phyloP scores from a whole-genome alignment of 2,329 filamentous ascomycete genomes.

The Alternaria sp. region DNA sequence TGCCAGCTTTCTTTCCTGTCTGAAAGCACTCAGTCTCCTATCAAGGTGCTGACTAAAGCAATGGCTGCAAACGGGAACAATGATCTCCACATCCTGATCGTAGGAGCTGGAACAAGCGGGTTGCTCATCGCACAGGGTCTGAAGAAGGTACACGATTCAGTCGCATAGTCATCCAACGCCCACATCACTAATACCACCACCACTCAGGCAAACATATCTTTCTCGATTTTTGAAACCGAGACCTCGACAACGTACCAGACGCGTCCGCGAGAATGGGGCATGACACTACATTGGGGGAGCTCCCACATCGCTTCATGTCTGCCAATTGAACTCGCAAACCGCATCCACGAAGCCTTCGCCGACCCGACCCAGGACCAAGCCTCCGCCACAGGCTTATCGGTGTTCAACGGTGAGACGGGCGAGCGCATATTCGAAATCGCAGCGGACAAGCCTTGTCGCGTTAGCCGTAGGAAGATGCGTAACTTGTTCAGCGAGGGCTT shows the following conservation, averaged over 20 bases:
- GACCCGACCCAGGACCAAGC: slow-evolving; percentile 24
- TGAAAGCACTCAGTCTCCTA: neutral
- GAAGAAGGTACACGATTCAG: neutral
- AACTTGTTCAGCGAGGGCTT: slow-evolving; percentile 34
- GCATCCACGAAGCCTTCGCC: slow-evolving; percentile 37
- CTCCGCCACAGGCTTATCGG: slow-evolving; percentile 33
- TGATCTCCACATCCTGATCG: neutral
- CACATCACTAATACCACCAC: neutral
- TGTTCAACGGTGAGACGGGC: slow-evolving; percentile 37
- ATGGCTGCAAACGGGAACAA: neutral
- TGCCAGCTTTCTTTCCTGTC: rapidly evolving
- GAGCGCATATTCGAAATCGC: slow-evolving; percentile 35
- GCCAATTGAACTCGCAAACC: slow-evolving; percentile 24
- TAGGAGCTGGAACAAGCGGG: neutral
- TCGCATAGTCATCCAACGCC: rapidly evolving
- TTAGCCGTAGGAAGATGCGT: slow-evolving; percentile 33
- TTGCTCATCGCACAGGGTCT: neutral
- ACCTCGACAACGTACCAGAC: slow-evolving; percentile 25
- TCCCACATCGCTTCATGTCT: slow-evolving; percentile 31
- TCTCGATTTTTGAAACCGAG: slow-evolving; percentile 25
- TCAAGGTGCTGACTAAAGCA: neutral
- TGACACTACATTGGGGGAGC: slow-evolving; percentile 38
- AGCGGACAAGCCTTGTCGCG: slow-evolving; percentile 30
- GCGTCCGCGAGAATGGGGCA: slow-evolving; percentile 38
- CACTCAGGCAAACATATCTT: neutral